A percentile compares a stretch with the other conserved stretches of the same genome.
Conservation (phyloP, 371 early-diverging fungal species). For the Mortierella sp. region DNA sequence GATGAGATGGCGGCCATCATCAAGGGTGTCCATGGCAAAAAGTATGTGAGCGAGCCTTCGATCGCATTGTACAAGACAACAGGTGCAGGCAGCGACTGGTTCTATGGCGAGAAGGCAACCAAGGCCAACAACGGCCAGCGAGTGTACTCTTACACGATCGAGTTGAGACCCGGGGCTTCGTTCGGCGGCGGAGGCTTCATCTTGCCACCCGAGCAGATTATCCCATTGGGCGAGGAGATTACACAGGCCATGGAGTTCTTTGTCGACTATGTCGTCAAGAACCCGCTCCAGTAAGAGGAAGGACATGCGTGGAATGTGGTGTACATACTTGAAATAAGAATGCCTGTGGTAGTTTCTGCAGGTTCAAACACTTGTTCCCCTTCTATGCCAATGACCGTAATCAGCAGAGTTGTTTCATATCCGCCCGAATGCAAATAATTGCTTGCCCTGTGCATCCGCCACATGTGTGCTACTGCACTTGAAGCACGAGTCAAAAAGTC, state of each 20-base stretch:
- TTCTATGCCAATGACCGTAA: too few relatives aligned
- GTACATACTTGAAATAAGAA: too few relatives aligned
- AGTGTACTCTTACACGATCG: conserved; percentile 63
- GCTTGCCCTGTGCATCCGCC: too few relatives aligned
- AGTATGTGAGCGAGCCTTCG: conserved; percentile 53
- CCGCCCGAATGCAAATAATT: too few relatives aligned
- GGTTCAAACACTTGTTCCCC: too few relatives aligned
- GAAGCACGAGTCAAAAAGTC: too few relatives aligned
- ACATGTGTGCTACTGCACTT: too few relatives aligned
- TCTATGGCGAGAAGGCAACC: conserved; percentile 58
- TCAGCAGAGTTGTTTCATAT: too few relatives aligned
- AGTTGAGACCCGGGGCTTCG: conserved; percentile 58
- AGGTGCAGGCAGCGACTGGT: conserved; percentile 63
- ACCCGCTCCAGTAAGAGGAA: conserved; percentile 25
- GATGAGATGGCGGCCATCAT: conserved; percentile 38
- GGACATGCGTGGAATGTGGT: background rate
- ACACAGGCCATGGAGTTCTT: conserved; percentile 52
- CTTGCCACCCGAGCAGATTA: conserved; percentile 55
- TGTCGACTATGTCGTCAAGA: conserved; percentile 39
- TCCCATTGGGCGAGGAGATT: conserved; percentile 59
- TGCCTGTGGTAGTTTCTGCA: too few relatives aligned
- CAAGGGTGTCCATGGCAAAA: conserved; percentile 53
- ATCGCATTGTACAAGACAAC: conserved; percentile 62
- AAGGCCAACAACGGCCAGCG: conserved; percentile 55
- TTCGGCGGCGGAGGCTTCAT: conserved; percentile 54